These are phyloP conservation scores for Coriolopsis trogii DNA, from an alignment of 1,284 basidiomycete genomes.

Conservation along the genomic window DNA sequence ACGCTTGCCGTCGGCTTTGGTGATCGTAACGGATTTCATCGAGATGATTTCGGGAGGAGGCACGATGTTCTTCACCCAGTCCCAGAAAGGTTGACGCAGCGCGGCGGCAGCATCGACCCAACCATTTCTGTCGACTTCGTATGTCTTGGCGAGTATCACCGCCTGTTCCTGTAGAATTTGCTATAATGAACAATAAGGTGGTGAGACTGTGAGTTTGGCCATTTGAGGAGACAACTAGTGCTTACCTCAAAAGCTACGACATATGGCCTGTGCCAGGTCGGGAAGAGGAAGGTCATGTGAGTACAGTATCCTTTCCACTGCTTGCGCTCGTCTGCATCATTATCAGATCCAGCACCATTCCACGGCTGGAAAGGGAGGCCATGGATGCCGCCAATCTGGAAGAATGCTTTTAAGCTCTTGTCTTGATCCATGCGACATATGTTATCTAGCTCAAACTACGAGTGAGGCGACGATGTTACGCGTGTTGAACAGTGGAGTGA, in stretches of 20 bases:
- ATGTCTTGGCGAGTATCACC: constrained; percentile 41
- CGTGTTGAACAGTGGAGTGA: neutral
- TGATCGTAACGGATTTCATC: constrained; percentile 40
- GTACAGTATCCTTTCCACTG: constrained; percentile 58
- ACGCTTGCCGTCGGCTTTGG: constrained; percentile 38
- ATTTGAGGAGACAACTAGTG: neutral
- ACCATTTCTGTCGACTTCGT: constrained; percentile 35
- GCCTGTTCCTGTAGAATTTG: constrained; percentile 47
- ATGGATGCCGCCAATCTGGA: constrained; percentile 51
- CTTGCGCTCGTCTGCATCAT: constrained; percentile 33
- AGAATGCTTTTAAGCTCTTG: constrained; percentile 41
- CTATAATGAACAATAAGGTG: constrained; percentile 28
- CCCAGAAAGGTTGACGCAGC: constrained; percentile 53
- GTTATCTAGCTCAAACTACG: constrained; percentile 31
- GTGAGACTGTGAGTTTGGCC: neutral
- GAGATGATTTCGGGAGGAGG: constrained; percentile 48
- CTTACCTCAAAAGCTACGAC: constrained; percentile 49
- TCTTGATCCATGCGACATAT: constrained; percentile 39
- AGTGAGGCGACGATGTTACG: neutral
- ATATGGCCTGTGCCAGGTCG: constrained; percentile 57
- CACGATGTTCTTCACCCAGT: constrained; percentile 49
- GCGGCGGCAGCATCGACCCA: constrained; percentile 43
- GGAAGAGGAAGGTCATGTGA: constrained; percentile 52
- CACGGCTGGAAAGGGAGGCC: constrained; percentile 47
- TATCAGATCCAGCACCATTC: constrained; percentile 39